Evolutionary conservation across 768 basidiomycete species (phyloP).

Genomic region (Megacollybia marginata): DNA sequence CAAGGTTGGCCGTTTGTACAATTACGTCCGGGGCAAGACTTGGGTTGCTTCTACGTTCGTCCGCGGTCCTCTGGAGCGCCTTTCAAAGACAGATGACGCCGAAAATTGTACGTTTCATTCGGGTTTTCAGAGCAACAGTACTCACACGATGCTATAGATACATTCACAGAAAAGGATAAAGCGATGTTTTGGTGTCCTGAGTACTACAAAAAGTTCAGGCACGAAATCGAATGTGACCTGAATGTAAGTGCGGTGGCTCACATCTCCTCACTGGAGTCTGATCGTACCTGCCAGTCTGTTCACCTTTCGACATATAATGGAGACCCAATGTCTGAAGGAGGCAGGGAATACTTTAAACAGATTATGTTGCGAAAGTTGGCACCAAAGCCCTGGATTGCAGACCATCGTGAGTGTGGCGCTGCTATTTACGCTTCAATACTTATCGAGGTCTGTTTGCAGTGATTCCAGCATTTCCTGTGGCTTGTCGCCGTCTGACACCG

Average conservation of each 20-base stretch:
- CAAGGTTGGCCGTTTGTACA: conserved; percentile 37
- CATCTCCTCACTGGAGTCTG: background rate
- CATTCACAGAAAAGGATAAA: conserved; percentile 45
- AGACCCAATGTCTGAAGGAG: conserved; percentile 27
- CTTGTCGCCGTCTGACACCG: conserved; percentile 58
- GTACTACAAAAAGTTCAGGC: conserved; percentile 42
- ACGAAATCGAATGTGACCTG: conserved; percentile 38
- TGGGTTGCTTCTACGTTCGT: conserved; percentile 47
- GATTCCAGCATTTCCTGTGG: conserved; percentile 51
- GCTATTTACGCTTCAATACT: background rate
- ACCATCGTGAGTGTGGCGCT: conserved; percentile 29
- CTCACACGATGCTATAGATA: conserved; percentile 21
- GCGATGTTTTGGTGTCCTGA: conserved; percentile 32
- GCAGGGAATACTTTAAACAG: conserved; percentile 28
- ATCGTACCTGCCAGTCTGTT: conserved; percentile 19
- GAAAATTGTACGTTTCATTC: conserved; percentile 32
- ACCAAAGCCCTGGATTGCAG: conserved; percentile 55
- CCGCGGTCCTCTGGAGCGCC: conserved; percentile 27
- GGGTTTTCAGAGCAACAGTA: background rate
- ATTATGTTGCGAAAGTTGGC: conserved; percentile 43
- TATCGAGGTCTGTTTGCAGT: conserved; percentile 24
- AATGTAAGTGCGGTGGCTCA: conserved; percentile 29
- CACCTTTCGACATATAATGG: conserved; percentile 35
- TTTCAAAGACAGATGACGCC: conserved; percentile 29
- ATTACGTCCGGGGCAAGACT: conserved; percentile 54